Evolutionary conservation across 495 filamentous ascomycete genomes (phyloP), one percentile per base, ranked within the genome.

Genomic region (Aspergillus sparsus): DNA sequence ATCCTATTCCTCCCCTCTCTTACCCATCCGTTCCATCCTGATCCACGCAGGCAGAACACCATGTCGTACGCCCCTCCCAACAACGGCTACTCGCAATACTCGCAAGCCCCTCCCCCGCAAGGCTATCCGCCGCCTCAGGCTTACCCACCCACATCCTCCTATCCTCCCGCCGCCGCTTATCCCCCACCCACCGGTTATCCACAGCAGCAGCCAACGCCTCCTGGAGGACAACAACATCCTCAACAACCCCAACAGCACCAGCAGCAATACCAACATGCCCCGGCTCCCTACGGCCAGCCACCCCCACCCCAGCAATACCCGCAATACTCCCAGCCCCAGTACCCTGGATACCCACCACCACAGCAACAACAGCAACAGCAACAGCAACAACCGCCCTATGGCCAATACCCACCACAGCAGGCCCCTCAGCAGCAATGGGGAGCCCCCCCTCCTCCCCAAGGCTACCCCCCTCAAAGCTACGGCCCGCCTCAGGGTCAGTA

Each of bases 61-160:
- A 62, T 62, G 60, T 62, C 60, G 8, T 57, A 57, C 18, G 39
- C 59, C 3, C 59, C 47, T 6, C 58, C 49, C 34, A 47, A 55
- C 16, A 52, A 57, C 39, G 9, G 15, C 44, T 52, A 62, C 54
- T 36, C 53, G 5, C 54, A 62, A 21, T 57, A 61, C 52, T 50
- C 60, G 11, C 60, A 62, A 47, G n/a, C 46, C 47, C 54, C 53
- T 55, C 60, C 60, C 27, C 60, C 52, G 36, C 60, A 57, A n/a
- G 60, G 60, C 31, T 53, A 62, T 31, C 46, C 58, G 41, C 42
- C 58, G 27, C 49, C 42, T 8, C 49, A 41, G 37, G 37, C 37
- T 32, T 59, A 59, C 32, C 57, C 57, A 11, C 57, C 57, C 6
- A 31, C 57, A 27, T 27, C 21, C 13, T 53, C 57, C 6, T 59